Base-by-base conservation (phyloP, 306 rosid species). In the Morella rubra region DNA sequence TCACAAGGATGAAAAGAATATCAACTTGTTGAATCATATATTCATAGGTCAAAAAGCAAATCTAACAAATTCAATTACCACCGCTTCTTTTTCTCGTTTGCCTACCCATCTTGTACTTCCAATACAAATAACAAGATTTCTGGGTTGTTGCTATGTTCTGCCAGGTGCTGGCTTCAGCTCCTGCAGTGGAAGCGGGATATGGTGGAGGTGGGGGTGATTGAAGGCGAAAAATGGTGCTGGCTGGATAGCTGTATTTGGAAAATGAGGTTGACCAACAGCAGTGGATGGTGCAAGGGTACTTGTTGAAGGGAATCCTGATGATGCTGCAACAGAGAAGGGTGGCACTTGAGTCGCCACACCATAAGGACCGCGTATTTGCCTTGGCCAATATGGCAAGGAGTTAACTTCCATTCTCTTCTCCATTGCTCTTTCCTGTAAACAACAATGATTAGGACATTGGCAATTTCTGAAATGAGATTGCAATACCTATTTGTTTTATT, bases 241-340 rank as follows among this genome's bases (percentile, higher is more conserved):
- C 73, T 42, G 61, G 77, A 80, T 56, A 0, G 85, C 47, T 53
- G 73, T 74, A 77, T 87, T 79, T 58, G 91, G 87, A 67, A 84
- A 86, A 76, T 82, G 88, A 80, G 72, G 80, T 76, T 85, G 91
- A 84, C 81, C 79, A 73, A 76, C 89, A 78, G 90, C 90, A 76
- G 93, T 84, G 62, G 98, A 69, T 32, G 88, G 81, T 27, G 78
- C 54, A 32, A 71, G 49, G 19, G 73, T 62, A 51, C 89, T 37
- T 74, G 91, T 81, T 74, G 86, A 80, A 70, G 97, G 93, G 98
- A 94, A 94, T 94, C 98, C 97, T 91, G 98, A 94, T 94, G 98
- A 94, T 94, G 98, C 98, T 91, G 98, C 96, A 86, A 92, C 82
- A 86, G 93, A 87, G 89, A 91, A 86, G 73, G 85, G 84, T 55